Base-by-base conservation (phyloP, 139 green algal species). In the Chlorella sp. region DNA sequence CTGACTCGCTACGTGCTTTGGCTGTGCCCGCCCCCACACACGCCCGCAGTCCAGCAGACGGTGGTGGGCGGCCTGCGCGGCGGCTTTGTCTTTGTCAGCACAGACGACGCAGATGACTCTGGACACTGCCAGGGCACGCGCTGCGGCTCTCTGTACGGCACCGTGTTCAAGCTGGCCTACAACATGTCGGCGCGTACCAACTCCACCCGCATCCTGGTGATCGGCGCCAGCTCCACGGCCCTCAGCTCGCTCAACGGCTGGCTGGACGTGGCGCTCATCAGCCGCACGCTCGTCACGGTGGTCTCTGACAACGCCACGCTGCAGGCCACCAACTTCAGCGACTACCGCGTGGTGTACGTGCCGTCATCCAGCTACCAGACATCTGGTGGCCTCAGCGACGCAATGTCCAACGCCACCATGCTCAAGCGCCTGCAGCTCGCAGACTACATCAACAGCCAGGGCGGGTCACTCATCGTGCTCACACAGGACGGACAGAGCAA, bases 101-200 rank as follows among this genome's bases (percentile, higher is more conserved):
- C 69, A 17, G 69, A 74, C 29, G 70, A 75, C 29, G 70, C 70
- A 29, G 70, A 75, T 30, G 59, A 75, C 55, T 5, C 3, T 2
- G 29, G 29, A 55, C 70, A 75, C 70, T 75, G 70, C 59, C 26
- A 60, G 5, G 35, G n/a, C 59, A 60, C 14, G 2, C 49, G 24
- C 17, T 78, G 73, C 30, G 73, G 73, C n/a, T 20, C n/a, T 6
- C 33, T 78, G 42, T 78, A 78, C 73, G 4, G 33, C 17, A 73
- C 67, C 42, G 73, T 78, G 20, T 26, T 71, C 42, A 42, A 29
- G 3, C 69, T 32, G 3, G 35, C 14, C 31, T 59, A 55, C 69
- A 50, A 51, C 69, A 51, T 23, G 22, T 74, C 49, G 49, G 20
- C 49, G 5, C n/a, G 23, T 10, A 51, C 49, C 70, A 62, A 14